Percentiles rank a stretch among this genome's conserved stretches.
Conservation (phyloP, 345 rosid species). For the Rhodamnia argentea region DNA sequence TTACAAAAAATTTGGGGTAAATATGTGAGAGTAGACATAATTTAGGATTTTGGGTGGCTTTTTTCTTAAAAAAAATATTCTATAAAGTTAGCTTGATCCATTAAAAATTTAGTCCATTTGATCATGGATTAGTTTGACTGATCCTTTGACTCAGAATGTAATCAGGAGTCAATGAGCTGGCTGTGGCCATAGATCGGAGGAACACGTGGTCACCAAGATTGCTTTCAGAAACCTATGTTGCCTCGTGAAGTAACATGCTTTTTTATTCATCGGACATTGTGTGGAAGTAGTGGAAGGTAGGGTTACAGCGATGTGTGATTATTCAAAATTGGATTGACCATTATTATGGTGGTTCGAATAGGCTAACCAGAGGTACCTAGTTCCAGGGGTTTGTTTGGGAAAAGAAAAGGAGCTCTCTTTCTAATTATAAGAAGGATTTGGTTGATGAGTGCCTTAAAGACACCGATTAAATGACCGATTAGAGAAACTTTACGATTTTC, state of each 20-base stretch:
- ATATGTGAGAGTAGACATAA: no score
- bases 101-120: not conserved
- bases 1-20: no score
- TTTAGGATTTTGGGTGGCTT: no score
- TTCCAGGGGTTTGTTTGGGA: not conserved
- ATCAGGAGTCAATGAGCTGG: not conserved
- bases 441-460: not conserved
- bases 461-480: not conserved
- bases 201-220: not conserved
- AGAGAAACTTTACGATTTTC: not conserved
- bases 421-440: not conserved
- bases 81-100: not conserved
- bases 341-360: not conserved
- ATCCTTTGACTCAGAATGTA: not conserved
- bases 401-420: not conserved
- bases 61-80: not conserved
- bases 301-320: not conserved
- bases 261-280: not conserved
- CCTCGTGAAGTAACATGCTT: not conserved
- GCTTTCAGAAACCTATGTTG: not conserved
- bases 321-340: not conserved
- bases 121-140: not conserved
- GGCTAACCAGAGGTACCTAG: not conserved
- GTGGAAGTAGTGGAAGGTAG: not conserved
- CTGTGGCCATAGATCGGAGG: not conserved